Conservation (phyloP, 108 stramenopile genomes). For the Nitzschia palea region DNA sequence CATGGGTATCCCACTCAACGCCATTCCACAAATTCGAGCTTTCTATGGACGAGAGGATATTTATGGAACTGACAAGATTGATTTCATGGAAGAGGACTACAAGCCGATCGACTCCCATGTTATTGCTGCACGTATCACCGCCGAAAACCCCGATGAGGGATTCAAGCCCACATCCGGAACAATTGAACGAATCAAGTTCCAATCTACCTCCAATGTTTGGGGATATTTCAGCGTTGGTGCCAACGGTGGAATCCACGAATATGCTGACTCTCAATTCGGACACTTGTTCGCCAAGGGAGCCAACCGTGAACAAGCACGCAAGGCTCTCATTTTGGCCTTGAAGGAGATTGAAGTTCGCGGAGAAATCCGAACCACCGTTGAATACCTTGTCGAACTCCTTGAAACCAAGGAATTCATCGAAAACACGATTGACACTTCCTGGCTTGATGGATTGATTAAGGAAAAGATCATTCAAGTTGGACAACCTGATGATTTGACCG, state of each 20-base stretch:
- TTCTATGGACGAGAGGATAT: slow-evolving; percentile 84
- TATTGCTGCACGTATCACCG: slow-evolving; percentile 98
- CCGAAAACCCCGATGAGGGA: slow-evolving; percentile 98
- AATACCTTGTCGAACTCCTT: slow-evolving; percentile 95
- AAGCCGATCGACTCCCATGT: slow-evolving; percentile 82
- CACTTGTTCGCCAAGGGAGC: slow-evolving; percentile 97
- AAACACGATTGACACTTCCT: slow-evolving; percentile 96
- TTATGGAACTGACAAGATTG: slow-evolving; percentile 81
- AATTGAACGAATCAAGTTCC: slow-evolving; percentile 98
- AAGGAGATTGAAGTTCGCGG: slow-evolving; percentile 98
- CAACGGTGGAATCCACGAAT: slow-evolving; percentile 98
- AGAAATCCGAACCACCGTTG: slow-evolving; percentile 97
- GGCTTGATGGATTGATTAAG: slow-evolving; percentile 95
- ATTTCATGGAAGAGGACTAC: slow-evolving; percentile 92
- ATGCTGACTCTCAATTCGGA: slow-evolving; percentile 98
- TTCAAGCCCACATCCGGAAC: slow-evolving; percentile 98
- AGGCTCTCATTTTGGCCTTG: slow-evolving; percentile 91
- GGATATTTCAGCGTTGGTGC: slow-evolving; percentile 97
- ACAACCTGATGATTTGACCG: slow-evolving; percentile 79
- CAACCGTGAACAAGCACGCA: slow-evolving; percentile 93
- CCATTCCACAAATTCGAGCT: slow-evolving; percentile 88
- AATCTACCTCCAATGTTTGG: slow-evolving; percentile 96
- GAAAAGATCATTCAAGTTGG: slow-evolving; percentile 86
- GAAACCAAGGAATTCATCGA: slow-evolving; percentile 95
- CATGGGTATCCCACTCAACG: slow-evolving; percentile 96